These are phyloP conservation scores for Tolypocladium endophyticum DNA, from an alignment of 2,329 filamentous ascomycete species.

Conservation along the genomic window DNA sequence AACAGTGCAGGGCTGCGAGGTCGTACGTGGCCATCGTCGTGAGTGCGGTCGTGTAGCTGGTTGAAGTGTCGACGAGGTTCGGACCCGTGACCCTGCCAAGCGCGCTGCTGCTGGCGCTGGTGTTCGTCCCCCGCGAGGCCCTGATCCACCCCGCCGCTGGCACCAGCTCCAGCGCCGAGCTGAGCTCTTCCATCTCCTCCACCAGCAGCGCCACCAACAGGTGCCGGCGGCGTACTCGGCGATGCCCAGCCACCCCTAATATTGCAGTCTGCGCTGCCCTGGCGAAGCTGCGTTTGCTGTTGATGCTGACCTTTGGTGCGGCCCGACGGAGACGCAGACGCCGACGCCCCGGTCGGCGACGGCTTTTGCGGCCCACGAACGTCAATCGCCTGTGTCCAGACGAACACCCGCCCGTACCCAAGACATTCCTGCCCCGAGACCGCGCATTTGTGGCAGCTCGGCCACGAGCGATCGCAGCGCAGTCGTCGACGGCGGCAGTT, in stretches of 20 bases:
- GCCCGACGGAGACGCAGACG: background rate
- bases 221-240: background rate
- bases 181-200: background rate
- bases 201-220: background rate
- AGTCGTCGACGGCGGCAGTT: constrained; percentile 51
- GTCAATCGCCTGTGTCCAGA: constrained; percentile 46
- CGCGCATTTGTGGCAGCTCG: constrained; percentile 48
- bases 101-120: background rate
- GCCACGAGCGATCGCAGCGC: constrained; percentile 51
- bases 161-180: background rate
- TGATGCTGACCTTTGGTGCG: background rate
- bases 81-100: background rate
- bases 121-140: background rate
- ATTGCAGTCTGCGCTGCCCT: background rate
- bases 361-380: constrained; percentile 34
- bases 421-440: constrained; percentile 46
- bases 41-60: background rate
- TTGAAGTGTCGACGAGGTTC: background rate
- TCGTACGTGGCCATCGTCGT: background rate
- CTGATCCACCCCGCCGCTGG: background rate
- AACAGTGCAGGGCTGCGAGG: background rate
- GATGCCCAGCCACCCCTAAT: background rate
- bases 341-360: constrained; percentile 8
- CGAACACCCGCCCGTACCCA: constrained; percentile 49
- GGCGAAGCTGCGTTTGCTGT: background rate